A percentile compares a stretch with the other conserved stretches of the same genome.
phyloP scores from a whole-genome alignment of 768 basidiomycete species.

The Chlorophyllum brunneum region DNA sequence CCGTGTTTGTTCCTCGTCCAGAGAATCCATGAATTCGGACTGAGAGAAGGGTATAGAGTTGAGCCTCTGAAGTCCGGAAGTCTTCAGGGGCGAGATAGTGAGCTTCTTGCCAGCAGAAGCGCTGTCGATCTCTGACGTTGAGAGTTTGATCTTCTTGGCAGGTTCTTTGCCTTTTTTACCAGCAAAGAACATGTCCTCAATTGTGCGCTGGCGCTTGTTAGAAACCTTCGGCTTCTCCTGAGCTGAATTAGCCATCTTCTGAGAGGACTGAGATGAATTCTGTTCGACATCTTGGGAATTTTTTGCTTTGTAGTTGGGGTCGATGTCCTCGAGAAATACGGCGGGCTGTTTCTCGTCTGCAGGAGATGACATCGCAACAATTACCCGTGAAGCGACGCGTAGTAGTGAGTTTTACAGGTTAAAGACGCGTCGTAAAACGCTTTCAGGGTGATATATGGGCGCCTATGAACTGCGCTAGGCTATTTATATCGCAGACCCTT shows the following conservation, averaged over 20 bases:
- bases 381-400: neutral
- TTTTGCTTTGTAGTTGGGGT: slow-evolving; percentile 16
- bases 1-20: slow-evolving; percentile 53
- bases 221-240: slow-evolving; percentile 8
- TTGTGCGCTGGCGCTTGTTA: slow-evolving; percentile 57
- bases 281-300: slow-evolving; percentile 1
- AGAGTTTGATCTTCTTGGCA: slow-evolving; percentile 47
- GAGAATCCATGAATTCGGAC: slow-evolving; percentile 44
- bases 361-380: slow-evolving; percentile 6
- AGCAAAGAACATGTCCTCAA: slow-evolving; percentile 58
- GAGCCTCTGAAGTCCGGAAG: slow-evolving; percentile 30
- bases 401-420: neutral
- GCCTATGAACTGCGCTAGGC: neutral
- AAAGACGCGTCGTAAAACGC: slow-evolving; percentile 8
- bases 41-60: slow-evolving; percentile 71
- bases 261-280: slow-evolving; percentile 1
- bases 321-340: slow-evolving; percentile 46
- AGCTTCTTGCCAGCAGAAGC: slow-evolving; percentile 4
- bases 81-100: slow-evolving; percentile 1
- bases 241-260: slow-evolving; percentile 7
- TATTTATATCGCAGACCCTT: neutral
- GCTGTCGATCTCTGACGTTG: slow-evolving; percentile 14
- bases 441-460: neutral
- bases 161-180: slow-evolving; percentile 26
- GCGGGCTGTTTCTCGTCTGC: slow-evolving; percentile 12